These are phyloP conservation scores for Diutina neorugosa DNA, from an alignment of 1,139 yeast genomes.

Conservation along the genomic window DNA sequence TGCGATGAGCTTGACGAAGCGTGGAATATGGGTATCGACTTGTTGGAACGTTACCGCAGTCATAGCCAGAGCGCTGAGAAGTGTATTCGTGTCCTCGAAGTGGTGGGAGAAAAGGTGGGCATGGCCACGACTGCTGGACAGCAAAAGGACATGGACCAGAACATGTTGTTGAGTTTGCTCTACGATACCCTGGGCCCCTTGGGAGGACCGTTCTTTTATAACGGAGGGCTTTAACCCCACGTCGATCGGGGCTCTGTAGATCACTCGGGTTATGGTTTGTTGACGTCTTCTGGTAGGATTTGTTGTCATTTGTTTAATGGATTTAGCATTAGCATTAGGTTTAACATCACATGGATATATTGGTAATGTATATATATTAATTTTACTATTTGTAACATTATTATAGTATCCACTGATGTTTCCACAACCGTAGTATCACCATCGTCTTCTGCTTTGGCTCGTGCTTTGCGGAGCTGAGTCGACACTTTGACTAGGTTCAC, in stretches of 20 bases:
- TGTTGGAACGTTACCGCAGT: not conserved
- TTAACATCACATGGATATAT: too few relatives aligned
- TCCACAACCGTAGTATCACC: too few relatives aligned
- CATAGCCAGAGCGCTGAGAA: not conserved
- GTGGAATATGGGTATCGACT: not conserved
- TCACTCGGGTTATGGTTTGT: too few relatives aligned
- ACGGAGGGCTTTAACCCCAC: not conserved
- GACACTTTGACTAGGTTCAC: too few relatives aligned
- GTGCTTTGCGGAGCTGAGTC: too few relatives aligned
- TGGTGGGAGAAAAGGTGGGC: not conserved
- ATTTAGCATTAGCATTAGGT: too few relatives aligned
- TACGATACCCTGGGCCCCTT: not conserved
- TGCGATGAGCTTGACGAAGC: not conserved
- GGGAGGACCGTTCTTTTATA: not conserved
- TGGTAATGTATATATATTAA: too few relatives aligned
- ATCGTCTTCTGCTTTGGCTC: too few relatives aligned
- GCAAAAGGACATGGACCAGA: not conserved
- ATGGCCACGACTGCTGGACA: not conserved
- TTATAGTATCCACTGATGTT: too few relatives aligned
- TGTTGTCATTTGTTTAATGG: too few relatives aligned
- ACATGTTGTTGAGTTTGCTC: not conserved
- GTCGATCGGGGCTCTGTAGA: not conserved
- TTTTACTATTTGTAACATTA: too few relatives aligned
- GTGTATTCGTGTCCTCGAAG: not conserved
- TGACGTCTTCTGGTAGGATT: too few relatives aligned